Percentiles rank a stretch among this genome's conserved stretches.
Conservation (phyloP, 208 protist genomes). For the Trypanosoma boissoni region DNA sequence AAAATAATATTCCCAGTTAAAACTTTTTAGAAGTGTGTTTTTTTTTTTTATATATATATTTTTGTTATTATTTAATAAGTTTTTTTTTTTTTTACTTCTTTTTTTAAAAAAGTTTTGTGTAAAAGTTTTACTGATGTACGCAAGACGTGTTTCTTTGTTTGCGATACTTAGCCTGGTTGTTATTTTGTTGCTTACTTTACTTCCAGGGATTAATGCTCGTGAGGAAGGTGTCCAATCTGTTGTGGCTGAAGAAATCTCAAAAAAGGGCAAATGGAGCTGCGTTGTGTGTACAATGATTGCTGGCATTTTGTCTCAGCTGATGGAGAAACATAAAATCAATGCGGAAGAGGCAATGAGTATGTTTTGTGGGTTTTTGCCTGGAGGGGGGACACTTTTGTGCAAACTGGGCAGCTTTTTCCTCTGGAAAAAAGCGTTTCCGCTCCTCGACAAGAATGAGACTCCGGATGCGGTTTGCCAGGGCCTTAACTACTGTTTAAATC, state of each 20-base stretch:
- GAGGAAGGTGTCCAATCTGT: too few species aligned
- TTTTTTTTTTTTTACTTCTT: not conserved
- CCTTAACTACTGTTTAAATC: constrained; percentile 20
- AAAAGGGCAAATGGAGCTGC: constrained; percentile 19
- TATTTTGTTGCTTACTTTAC: constrained; percentile 2
- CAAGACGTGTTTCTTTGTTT: not conserved
- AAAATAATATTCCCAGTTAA: not conserved
- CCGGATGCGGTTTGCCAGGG: constrained; percentile 26
- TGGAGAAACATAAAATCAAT: constrained; percentile 19
- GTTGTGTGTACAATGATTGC: constrained; percentile 27
- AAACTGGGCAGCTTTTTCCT: constrained; percentile 12
- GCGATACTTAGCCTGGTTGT: not conserved
- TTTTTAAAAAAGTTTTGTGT: not conserved
- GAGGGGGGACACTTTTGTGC: constrained; percentile 7
- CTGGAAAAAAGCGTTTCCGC: not conserved
- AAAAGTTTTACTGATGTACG: not conserved
- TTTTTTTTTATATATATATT: not conserved
- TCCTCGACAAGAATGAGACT: constrained; percentile 27
- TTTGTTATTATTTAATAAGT: not conserved
- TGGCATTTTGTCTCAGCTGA: constrained; percentile 24
- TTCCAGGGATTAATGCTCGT: not conserved
- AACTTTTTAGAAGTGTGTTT: not conserved
- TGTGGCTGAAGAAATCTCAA: not conserved
- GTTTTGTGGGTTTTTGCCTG: constrained; percentile 21
- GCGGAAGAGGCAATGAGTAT: constrained; percentile 9